A percentile compares a stretch with the other conserved stretches of the same genome.
Evolutionary conservation across 768 basidiomycete genomes (phyloP).

Genomic region (Hirschioporus abietinus): DNA sequence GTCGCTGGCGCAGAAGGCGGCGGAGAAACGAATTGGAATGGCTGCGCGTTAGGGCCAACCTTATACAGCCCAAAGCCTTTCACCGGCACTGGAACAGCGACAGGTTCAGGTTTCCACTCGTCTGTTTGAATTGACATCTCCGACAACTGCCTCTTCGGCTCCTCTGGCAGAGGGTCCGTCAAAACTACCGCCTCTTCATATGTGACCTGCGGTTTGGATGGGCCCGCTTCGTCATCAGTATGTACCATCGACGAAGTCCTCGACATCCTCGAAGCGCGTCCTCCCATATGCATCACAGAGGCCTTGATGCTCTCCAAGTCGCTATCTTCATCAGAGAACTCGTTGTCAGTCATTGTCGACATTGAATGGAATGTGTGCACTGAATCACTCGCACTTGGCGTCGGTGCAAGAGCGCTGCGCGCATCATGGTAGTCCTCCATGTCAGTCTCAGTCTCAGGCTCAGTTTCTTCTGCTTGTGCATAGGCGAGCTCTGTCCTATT

Average conservation of each 20-base stretch:
- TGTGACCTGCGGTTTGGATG: slow-evolving; percentile 25
- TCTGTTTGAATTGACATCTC: slow-evolving; percentile 84
- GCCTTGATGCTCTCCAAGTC: slow-evolving; percentile 72
- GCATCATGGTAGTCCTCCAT: slow-evolving; percentile 74
- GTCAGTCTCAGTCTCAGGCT: slow-evolving; percentile 58
- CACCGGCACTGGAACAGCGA: slow-evolving; percentile 24
- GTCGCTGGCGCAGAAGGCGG: slow-evolving; percentile 34
- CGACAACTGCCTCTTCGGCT: slow-evolving; percentile 58
- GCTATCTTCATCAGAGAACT: slow-evolving; percentile 50
- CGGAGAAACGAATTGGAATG: slow-evolving; percentile 59
- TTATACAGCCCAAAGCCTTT: slow-evolving; percentile 39
- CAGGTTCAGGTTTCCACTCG: slow-evolving; percentile 47
- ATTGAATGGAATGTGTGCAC: slow-evolving; percentile 74
- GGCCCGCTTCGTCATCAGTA: not conserved
- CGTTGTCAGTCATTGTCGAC: slow-evolving; percentile 60
- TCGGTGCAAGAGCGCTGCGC: slow-evolving; percentile 52
- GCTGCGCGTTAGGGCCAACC: slow-evolving; percentile 55
- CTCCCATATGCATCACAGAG: slow-evolving; percentile 37
- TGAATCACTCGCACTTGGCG: slow-evolving; percentile 58
- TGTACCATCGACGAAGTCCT: slow-evolving; percentile 13
- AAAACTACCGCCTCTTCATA: slow-evolving; percentile 48
- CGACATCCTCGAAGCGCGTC: slow-evolving; percentile 17
- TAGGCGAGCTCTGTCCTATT: slow-evolving; percentile 53
- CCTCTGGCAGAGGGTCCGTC: slow-evolving; percentile 25
- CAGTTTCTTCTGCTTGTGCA: not conserved